phyloP scores from a whole-genome alignment of 2,329 filamentous ascomycete genomes.

The Pestalotiopsis sp. region DNA sequence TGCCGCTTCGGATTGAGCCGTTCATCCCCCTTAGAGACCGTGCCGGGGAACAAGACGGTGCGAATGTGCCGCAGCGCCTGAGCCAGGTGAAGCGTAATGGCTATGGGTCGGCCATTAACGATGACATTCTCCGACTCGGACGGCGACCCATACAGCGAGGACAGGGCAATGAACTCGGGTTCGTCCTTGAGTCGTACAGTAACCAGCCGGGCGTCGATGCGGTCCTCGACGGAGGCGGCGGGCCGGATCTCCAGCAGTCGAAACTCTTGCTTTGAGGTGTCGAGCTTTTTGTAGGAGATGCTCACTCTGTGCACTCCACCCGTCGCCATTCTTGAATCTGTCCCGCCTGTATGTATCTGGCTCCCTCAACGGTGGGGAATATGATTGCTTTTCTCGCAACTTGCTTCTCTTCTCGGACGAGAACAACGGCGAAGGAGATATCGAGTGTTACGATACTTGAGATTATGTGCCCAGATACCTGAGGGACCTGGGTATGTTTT shows the following conservation, averaged over 20 bases:
- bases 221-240: background rate
- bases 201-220: conserved; percentile 11
- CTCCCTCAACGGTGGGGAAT: background rate
- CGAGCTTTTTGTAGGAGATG: conserved; percentile 9
- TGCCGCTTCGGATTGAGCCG: background rate
- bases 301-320: background rate
- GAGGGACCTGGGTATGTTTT: background rate
- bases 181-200: conserved; percentile 8
- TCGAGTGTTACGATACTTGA: background rate
- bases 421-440: background rate
- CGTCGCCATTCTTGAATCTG: background rate
- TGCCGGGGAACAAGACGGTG: background rate
- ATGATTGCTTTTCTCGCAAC: background rate
- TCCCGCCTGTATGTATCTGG: background rate
- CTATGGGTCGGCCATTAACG: conserved; percentile 2
- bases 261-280: conserved; percentile 9
- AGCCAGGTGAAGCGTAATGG: conserved; percentile 9
- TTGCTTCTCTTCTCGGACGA: background rate
- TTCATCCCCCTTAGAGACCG: background rate
- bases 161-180: conserved; percentile 12
- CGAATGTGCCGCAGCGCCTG: conserved; percentile 8
- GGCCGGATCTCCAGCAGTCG: conserved; percentile 12
- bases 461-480: background rate
- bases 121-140: conserved; percentile 4
- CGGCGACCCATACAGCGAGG: conserved; percentile 11